These are phyloP conservation scores for Blepharisma stoltei DNA, from an alignment of 73 alveolate species.

Conservation along the genomic window DNA sequence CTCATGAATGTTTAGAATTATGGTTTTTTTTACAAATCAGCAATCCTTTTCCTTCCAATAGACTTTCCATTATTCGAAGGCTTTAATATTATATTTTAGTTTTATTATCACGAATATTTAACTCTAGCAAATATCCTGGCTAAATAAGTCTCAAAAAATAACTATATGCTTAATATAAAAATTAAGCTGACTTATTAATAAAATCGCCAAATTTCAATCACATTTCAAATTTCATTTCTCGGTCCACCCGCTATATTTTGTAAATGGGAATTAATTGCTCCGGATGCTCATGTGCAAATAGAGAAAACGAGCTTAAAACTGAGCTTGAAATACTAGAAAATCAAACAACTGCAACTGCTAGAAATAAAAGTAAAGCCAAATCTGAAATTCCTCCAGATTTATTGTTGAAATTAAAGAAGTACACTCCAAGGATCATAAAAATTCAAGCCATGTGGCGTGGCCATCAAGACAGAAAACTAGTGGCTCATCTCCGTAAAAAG, in stretches of 20 bases:
- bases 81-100: not conserved
- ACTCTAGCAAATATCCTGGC: not conserved
- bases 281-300: not conserved
- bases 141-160: not conserved
- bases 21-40: not conserved
- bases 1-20: not conserved
- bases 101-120: not conserved
- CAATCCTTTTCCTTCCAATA: too few species aligned
- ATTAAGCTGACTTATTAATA: not conserved
- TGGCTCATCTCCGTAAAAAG: not conserved
- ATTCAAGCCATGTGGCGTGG: conserved; percentile 34
- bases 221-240: not conserved
- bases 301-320: conserved; percentile 14
- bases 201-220: not conserved
- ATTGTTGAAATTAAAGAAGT: not conserved
- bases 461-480: not conserved
- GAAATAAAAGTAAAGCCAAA: not conserved
- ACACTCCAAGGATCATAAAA: not conserved
- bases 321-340: not conserved
- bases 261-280: conserved; percentile 24
- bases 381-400: not conserved
- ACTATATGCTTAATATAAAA: not conserved
- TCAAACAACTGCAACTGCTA: not conserved
- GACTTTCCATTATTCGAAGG: too few species aligned
- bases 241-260: not conserved